A percentile compares a stretch with the other conserved stretches of the same genome.
Conservation (phyloP, 805 yeast genomes). For the Wickerhamiella sergipiensis region DNA sequence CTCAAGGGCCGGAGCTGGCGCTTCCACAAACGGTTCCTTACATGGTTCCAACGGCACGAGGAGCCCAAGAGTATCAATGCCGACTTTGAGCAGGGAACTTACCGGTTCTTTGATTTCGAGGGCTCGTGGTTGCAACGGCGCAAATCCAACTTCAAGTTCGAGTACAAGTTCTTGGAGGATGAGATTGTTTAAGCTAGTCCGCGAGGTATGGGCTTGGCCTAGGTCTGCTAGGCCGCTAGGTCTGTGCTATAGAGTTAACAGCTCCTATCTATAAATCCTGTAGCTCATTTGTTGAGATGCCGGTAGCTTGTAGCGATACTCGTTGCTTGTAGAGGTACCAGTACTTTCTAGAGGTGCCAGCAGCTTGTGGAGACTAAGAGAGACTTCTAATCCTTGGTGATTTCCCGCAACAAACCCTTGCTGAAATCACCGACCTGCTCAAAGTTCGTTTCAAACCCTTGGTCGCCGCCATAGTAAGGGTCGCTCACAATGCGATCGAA, state of each 20-base stretch:
- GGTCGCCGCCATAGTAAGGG: constrained; percentile 82
- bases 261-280: too few relatives aligned
- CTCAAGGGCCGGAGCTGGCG: constrained; percentile 72
- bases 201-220: too few relatives aligned
- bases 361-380: too few relatives aligned
- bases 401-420: constrained; percentile 42
- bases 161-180: constrained; percentile 31
- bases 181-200: constrained; percentile 19
- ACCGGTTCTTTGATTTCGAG: constrained; percentile 80
- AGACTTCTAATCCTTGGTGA: constrained; percentile 6
- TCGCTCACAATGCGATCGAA: constrained; percentile 58
- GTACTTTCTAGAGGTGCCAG: too few relatives aligned
- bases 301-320: too few relatives aligned
- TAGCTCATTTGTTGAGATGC: too few relatives aligned
- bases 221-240: too few relatives aligned
- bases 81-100: constrained; percentile 36
- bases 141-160: constrained; percentile 43
- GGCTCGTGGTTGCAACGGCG: constrained; percentile 52
- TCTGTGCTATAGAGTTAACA: too few relatives aligned
- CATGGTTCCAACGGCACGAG: constrained; percentile 69
- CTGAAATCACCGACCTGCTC: constrained; percentile 64
- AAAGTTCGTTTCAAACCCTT: constrained; percentile 73
- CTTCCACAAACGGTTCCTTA: constrained; percentile 53
- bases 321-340: too few relatives aligned
- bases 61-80: constrained; percentile 31